Conservation (phyloP, 2,329 filamentous ascomycete species). For the Ramularia endophylla region DNA sequence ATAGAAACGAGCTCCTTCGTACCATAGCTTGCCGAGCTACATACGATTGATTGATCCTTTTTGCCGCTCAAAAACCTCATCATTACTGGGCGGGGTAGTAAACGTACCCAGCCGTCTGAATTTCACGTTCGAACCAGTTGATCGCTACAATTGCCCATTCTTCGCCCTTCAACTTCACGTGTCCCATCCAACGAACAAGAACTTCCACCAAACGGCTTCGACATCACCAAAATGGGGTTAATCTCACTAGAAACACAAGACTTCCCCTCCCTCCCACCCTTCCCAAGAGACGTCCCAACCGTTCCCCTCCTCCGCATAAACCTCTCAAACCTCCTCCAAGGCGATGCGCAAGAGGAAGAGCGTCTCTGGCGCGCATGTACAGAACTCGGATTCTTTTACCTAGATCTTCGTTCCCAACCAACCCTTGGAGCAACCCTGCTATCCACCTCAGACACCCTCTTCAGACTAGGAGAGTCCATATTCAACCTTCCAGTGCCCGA, state of each 20-base stretch:
- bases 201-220: no score
- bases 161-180: neutral
- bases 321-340: constrained; percentile 33
- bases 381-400: constrained; percentile 53
- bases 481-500: constrained; percentile 47
- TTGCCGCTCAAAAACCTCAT: no score
- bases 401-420: constrained; percentile 38
- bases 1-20: no score
- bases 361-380: constrained; percentile 29
- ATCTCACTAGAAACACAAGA: constrained; percentile 8
- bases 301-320: constrained; percentile 41
- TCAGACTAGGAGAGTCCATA: constrained; percentile 40
- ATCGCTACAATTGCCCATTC: neutral
- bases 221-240: constrained; percentile 7
- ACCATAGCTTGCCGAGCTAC: no score
- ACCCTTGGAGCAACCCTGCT: constrained; percentile 37
- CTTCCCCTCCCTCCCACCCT: constrained; percentile 29
- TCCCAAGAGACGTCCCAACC: constrained; percentile 38
- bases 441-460: constrained; percentile 40
- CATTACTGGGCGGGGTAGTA: no score
- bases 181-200: no score
- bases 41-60: no score
- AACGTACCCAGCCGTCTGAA: no score
- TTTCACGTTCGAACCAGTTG: neutral
- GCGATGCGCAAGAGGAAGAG: constrained; percentile 31